Conservation (phyloP, 495 filamentous ascomycete species). For the Venustampulla echinocandica region DNA sequence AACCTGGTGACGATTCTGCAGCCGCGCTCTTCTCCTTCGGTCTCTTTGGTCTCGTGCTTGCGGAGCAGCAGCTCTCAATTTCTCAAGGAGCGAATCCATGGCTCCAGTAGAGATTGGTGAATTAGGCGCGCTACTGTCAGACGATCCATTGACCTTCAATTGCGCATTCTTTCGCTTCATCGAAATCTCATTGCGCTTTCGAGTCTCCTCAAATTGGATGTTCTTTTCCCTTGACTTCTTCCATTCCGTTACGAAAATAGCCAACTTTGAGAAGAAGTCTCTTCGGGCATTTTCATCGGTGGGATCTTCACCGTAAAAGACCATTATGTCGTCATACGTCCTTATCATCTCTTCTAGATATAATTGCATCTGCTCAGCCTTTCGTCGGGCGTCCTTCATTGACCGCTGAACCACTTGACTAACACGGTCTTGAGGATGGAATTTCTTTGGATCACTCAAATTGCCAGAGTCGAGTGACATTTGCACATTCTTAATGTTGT, state of each 20-base stretch:
- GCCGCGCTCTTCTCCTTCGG: slow-evolving; percentile 71
- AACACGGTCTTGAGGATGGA: slow-evolving; percentile 94
- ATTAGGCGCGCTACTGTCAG: slow-evolving; percentile 36
- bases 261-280: slow-evolving; percentile 94
- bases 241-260: slow-evolving; percentile 87
- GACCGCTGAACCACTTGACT: slow-evolving; percentile 81
- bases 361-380: slow-evolving; percentile 91
- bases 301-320: slow-evolving; percentile 92
- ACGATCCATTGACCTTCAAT: slow-evolving; percentile 42
- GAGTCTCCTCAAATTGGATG: slow-evolving; percentile 67
- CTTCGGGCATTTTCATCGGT: slow-evolving; percentile 87
- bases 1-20: slow-evolving; percentile 90
- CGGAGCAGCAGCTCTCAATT: slow-evolving; percentile 85
- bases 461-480: slow-evolving; percentile 86
- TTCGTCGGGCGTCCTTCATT: slow-evolving; percentile 94
- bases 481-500: slow-evolving; percentile 90
- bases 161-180: slow-evolving; percentile 79
- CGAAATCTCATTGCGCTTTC: slow-evolving; percentile 75
- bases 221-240: slow-evolving; percentile 96
- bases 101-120: slow-evolving; percentile 79
- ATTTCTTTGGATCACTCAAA: slow-evolving; percentile 91
- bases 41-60: slow-evolving; percentile 82
- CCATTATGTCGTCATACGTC: slow-evolving; percentile 91
- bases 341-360: slow-evolving; percentile 89
- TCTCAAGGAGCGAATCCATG: slow-evolving; percentile 95